Conservation (phyloP, 1,284 basidiomycete species). For the Ceratorhiza oryzae-sativae region DNA sequence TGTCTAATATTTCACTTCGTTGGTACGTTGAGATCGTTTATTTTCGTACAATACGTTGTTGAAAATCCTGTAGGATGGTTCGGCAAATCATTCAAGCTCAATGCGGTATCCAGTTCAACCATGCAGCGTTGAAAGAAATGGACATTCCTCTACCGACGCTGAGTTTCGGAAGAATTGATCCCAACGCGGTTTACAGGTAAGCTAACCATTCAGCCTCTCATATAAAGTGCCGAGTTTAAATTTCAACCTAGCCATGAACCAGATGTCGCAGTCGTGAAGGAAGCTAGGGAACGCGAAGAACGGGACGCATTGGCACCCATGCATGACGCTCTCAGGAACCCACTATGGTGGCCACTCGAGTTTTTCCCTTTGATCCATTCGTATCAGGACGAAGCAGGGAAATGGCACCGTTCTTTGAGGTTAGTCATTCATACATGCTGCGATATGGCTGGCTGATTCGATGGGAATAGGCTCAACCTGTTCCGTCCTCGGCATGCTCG, state of each 20-base stretch:
- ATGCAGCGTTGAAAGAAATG: conserved; percentile 28
- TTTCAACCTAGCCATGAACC: conserved; percentile 11
- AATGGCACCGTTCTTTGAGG: conserved; percentile 34
- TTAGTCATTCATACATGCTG: neutral
- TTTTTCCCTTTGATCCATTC: conserved; percentile 33
- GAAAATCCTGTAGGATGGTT: conserved; percentile 22
- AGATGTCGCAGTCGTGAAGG: conserved; percentile 7
- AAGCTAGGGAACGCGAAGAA: conserved; percentile 17
- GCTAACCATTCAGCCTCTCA: neutral
- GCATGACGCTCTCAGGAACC: conserved; percentile 21
- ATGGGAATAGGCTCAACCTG: conserved; percentile 10
- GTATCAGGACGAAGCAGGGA: conserved; percentile 20
- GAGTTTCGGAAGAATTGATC: conserved; percentile 16
- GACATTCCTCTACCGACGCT: conserved; percentile 29
- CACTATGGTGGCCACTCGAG: conserved; percentile 33
- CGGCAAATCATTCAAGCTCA: conserved; percentile 35
- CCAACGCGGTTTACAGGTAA: conserved; percentile 3
- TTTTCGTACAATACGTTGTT: neutral
- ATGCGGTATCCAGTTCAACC: conserved; percentile 37
- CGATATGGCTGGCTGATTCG: neutral
- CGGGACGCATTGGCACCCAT: conserved; percentile 18
- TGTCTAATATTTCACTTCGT: conserved; percentile 41
- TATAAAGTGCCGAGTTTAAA: too few relatives aligned
- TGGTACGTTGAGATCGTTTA: conserved; percentile 20
- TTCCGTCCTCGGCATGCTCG: conserved; percentile 32